These are phyloP conservation scores for Saccharum hybrid DNA, from an alignment of 202 grass and related monocot species.

Conservation along the genomic window DNA sequence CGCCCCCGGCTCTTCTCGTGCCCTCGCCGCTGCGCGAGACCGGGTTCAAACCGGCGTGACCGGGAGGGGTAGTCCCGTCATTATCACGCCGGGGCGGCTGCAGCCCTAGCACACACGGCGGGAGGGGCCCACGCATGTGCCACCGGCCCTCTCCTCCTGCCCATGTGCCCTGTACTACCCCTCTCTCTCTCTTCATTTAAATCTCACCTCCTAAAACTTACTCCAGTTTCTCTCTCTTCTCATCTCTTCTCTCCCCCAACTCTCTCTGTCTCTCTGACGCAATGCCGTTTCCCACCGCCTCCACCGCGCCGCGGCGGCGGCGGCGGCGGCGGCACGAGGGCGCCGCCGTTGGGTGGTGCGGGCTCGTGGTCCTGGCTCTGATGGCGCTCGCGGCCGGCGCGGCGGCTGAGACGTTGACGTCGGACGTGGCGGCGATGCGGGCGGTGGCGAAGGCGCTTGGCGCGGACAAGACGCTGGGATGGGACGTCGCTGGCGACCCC, in stretches of 20 bases:
- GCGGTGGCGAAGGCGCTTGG: slow-evolving; percentile 53
- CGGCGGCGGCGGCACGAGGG: background rate
- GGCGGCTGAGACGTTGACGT: slow-evolving; percentile 24
- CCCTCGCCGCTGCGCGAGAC: background rate
- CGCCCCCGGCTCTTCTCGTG: background rate
- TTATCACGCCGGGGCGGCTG: background rate
- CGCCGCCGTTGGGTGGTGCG: background rate
- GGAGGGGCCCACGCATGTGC: slow-evolving; percentile 67
- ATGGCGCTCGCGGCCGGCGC: background rate
- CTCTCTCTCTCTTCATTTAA: slow-evolving; percentile 50
- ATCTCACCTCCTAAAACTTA: slow-evolving; percentile 8
- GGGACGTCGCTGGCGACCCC: slow-evolving; percentile 49
- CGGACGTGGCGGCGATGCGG: slow-evolving; percentile 63
- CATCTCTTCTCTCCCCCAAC: background rate
- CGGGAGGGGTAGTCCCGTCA: slow-evolving; percentile 12
- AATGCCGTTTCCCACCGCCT: slow-evolving; percentile 49
- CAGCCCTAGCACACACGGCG: slow-evolving; percentile 46
- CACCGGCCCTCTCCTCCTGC: slow-evolving; percentile 27
- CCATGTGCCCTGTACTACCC: slow-evolving; percentile 37
- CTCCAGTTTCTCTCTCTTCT: slow-evolving; percentile 12
- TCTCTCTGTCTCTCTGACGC: background rate
- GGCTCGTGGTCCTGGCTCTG: background rate
- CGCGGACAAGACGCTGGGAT: slow-evolving; percentile 44
- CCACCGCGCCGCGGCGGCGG: background rate
- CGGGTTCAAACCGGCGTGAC: background rate